Conservation (phyloP, 352 stramenopile genomes). For the Phytopythium montanum region DNA sequence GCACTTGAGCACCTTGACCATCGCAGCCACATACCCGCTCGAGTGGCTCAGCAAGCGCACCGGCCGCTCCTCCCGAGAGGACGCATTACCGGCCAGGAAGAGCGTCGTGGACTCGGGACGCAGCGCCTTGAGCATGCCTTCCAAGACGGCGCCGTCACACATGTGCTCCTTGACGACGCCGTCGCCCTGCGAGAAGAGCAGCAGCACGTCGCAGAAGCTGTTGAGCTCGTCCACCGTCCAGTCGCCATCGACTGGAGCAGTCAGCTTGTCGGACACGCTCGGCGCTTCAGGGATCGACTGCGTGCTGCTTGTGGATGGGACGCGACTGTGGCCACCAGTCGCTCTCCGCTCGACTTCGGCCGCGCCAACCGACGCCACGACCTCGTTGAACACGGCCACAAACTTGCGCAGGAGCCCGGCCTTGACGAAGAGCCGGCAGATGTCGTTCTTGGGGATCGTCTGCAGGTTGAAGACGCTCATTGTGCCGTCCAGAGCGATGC, state of each 20-base stretch:
- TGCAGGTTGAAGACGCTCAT: conserved; percentile 90
- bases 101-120: conserved; percentile 18
- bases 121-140: conserved; percentile 62
- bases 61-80: conserved; percentile 8
- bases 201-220: conserved; percentile 84
- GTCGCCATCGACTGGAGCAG: conserved; percentile 2
- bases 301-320: not conserved
- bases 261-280: not conserved
- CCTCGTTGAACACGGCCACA: conserved; percentile 82
- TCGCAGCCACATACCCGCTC: conserved; percentile 50
- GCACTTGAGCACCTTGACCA: conserved; percentile 83
- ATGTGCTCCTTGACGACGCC: conserved; percentile 92
- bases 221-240: conserved; percentile 73
- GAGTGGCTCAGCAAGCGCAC: conserved; percentile 17
- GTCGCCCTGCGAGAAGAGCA: conserved; percentile 91
- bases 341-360: conserved; percentile 6
- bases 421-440: conserved; percentile 94
- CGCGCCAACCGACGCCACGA: conserved; percentile 36
- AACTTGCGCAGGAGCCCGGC: conserved; percentile 88
- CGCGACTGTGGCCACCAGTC: too few species aligned
- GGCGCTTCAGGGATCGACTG: not conserved
- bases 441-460: conserved; percentile 92
- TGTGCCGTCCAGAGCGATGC: conserved; percentile 89
- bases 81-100: conserved; percentile 8
- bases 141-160: conserved; percentile 74